These are phyloP conservation scores for Termitomyces sp. DNA, from an alignment of 768 basidiomycete species.

Conservation along the genomic window DNA sequence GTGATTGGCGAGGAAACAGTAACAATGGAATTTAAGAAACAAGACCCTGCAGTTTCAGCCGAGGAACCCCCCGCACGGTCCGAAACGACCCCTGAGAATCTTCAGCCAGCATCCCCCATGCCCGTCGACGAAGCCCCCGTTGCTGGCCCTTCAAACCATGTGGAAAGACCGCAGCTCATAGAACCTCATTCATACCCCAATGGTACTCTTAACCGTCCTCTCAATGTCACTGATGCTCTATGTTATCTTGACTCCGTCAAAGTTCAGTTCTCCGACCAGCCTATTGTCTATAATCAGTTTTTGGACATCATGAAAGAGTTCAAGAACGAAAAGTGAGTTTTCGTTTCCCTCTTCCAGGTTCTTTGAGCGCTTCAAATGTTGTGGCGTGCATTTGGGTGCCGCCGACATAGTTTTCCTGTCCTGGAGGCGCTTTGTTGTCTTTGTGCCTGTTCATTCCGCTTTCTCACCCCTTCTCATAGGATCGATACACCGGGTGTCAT, in stretches of 20 bases:
- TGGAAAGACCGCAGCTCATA: slow-evolving; percentile 10
- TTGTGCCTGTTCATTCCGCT: neutral
- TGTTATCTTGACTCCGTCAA: slow-evolving; percentile 94
- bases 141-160: slow-evolving; percentile 6
- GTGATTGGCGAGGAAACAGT: slow-evolving; percentile 7
- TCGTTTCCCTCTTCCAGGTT: neutral
- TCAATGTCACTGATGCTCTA: slow-evolving; percentile 92
- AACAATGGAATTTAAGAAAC: slow-evolving; percentile 7
- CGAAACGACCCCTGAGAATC: slow-evolving; percentile 5
- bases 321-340: slow-evolving; percentile 83
- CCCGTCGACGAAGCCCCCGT: slow-evolving; percentile 9
- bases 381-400: neutral
- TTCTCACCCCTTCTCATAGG: slow-evolving; percentile 30
- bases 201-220: slow-evolving; percentile 45
- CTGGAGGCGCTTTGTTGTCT: neutral
- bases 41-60: slow-evolving; percentile 2
- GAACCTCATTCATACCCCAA: slow-evolving; percentile 26
- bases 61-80: slow-evolving; percentile 8
- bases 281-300: slow-evolving; percentile 94
- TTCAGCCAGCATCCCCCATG: slow-evolving; percentile 10
- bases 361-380: neutral
- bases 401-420: neutral
- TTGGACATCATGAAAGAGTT: slow-evolving; percentile 99
- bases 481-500: slow-evolving; percentile 99
- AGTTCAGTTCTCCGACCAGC: slow-evolving; percentile 82